Evolutionary conservation across 768 basidiomycete genomes (phyloP), one percentile per base, ranked within the genome.

Genomic region (Tubosaeta sp.): DNA sequence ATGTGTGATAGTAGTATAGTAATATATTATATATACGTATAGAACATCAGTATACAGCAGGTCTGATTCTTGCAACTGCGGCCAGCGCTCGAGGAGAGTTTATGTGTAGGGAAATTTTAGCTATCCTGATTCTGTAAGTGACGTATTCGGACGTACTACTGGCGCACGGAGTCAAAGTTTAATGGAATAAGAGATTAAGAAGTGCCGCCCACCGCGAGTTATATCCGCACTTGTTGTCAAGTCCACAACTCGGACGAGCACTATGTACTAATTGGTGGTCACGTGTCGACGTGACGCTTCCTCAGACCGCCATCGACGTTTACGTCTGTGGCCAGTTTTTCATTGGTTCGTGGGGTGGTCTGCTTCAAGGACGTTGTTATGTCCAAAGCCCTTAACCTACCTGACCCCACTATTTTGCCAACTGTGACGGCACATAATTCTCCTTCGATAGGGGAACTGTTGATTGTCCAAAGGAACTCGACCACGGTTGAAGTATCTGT

Each of bases 401-500:
- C 44, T 10, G 49, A 47, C 1, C 9, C 46, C 13, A 46, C 54
- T 10, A 4, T 3, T 6, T 43, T 32, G 31, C 44, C 45, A 12
- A 27, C 55, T 10, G 31, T 7, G 32, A 27, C 10, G 14, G 16
- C 45, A 12, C 39, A 38, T 16, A 56, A 56, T 43, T 55, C 56
- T 3, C 44, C 39, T 46, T 56, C 63, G 8, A 53, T 56, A 51
- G 55, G 56, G 36, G 59, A 66, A 18, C 24, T 69, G 34, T 69
- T 61, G 10, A 46, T 68, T 13, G 72, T 62, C 69, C 78, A 59
- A 60, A 77, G 60, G 52, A 77, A 82, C 34, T 69, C 80, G 3
- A 81, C 82, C 1, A 81, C 86, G 14, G 67, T 86, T 9, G 84
- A 90, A 53, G 80, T 88, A 25, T 85, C 87, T 60, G 77, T 83